Evolutionary conservation across 2,329 filamentous ascomycete species (phyloP), one percentile per base, ranked within the genome.

Genomic region (Orbilia quercus): DNA sequence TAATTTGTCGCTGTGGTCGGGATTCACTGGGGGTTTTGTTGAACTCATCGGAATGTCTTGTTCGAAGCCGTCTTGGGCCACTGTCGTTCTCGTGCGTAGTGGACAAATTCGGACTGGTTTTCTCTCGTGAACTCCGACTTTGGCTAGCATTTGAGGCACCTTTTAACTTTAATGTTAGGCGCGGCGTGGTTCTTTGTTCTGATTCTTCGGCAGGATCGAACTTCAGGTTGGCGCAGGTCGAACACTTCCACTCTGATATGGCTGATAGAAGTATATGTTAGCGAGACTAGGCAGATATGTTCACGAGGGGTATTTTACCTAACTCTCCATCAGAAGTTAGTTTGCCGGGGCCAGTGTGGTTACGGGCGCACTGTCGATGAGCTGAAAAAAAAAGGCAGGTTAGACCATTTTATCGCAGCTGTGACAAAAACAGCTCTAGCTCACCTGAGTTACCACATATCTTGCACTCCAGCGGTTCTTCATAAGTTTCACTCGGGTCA

Each of bases 291-390:
- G 31, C 48, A 65, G 51, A 67, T 73, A n/a, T 14, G 22, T 0
- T 47, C 25, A 6, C 11, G 38, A 16, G 7, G n/a, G 12, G 3
- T 40, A 67, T 69, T 72, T 74, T 54, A 75, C 78, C 70, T 60
- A 79, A 79, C 2, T 77, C 77, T 20, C 79, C 79, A 1, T 79
- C 80, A 14, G 77, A 78, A 20, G 80, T 79, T 31, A 77, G 78
- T 44, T 79, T 79, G 48, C 91, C 86, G 80, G 89, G 85, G 74
- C 87, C 85, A 75, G 84, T 86, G 79, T 87, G 86, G 79, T 90
- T 87, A 79, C 90, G 88, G 69, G 92, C 93, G 82, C 94, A 97
- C 85, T 95, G 90, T 80, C 90, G 89, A 83, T 98, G 94, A 79
- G 92, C 94, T 96, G 83, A 79, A 83, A 79, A 79, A 78, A 81